Conservation (phyloP, 108 stramenopile species). For the Chaetoceros tenuissimus region DNA sequence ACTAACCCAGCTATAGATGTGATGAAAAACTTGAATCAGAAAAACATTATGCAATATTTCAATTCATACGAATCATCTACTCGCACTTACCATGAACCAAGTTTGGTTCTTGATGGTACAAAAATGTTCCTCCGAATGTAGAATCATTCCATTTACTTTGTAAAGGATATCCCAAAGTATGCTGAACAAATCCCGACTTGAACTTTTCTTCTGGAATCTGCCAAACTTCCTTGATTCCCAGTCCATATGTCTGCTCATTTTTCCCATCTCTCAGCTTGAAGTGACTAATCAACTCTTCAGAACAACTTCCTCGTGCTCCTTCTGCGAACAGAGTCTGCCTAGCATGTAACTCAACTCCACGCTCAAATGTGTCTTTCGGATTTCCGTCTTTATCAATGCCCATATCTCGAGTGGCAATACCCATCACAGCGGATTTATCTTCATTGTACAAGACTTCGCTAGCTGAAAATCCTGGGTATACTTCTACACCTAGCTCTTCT, state of each 20-base stretch:
- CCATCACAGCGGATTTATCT: conserved; percentile 46
- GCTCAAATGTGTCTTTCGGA: conserved; percentile 89
- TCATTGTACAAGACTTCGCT: conserved; percentile 83
- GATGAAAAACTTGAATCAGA: neutral
- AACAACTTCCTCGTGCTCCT: conserved; percentile 94
- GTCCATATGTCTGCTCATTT: conserved; percentile 88
- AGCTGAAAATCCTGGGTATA: conserved; percentile 97
- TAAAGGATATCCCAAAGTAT: conserved; percentile 96
- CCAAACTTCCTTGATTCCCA: conserved; percentile 99
- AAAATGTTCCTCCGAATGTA: conserved; percentile 91
- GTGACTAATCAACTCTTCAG: conserved; percentile 84
- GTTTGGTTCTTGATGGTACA: conserved; percentile 95
- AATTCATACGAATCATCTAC: too few relatives aligned
- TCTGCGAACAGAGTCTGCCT: conserved; percentile 98
- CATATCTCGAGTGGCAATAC: conserved; percentile 96
- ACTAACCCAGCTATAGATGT: conserved; percentile 80
- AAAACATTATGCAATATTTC: too few relatives aligned
- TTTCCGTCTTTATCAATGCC: conserved; percentile 91
- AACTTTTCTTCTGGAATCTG: conserved; percentile 87
- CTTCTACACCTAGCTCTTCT: conserved; percentile 96
- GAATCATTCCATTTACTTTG: conserved; percentile 63
- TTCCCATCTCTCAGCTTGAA: conserved; percentile 79
- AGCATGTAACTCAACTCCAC: conserved; percentile 92
- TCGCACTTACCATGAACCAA: conserved; percentile 41
- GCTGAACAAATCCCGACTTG: conserved; percentile 92